A percentile compares a stretch with the other conserved stretches of the same genome.
These are phyloP conservation scores for Tolypocladium endophyticum DNA, from an alignment of 2,329 filamentous ascomycete species.

Conservation along the genomic window DNA sequence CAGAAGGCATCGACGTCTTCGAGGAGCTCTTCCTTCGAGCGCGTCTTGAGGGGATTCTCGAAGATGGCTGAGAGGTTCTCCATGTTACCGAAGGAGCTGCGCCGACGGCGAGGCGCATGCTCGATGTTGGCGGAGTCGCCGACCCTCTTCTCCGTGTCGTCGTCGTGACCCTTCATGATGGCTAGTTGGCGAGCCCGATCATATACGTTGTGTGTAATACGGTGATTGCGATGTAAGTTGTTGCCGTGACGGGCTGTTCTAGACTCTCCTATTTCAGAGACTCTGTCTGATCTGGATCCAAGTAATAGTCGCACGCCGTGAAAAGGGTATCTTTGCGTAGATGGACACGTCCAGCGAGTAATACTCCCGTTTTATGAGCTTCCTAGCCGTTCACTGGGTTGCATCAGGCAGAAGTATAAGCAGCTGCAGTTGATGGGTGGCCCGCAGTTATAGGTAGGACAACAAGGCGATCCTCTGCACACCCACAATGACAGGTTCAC, in stretches of 20 bases:
- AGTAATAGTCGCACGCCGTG: not conserved
- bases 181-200: not conserved
- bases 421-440: not conserved
- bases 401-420: not conserved
- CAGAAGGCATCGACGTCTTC: slow-evolving; percentile 5
- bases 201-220: not conserved
- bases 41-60: slow-evolving; percentile 6
- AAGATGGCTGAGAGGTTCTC: slow-evolving; percentile 5
- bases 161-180: not conserved
- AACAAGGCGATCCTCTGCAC: not conserved
- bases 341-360: not conserved
- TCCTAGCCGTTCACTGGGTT: not conserved
- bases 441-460: not conserved
- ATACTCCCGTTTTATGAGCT: not conserved
- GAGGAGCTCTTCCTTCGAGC: slow-evolving; percentile 5
- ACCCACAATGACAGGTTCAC: not conserved
- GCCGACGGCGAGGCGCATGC: slow-evolving; percentile 1
- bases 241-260: not conserved
- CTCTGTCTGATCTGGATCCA: not conserved
- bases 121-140: slow-evolving; percentile 3
- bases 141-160: not conserved
- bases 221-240: not conserved
- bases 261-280: not conserved
- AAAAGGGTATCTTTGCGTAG: not conserved
- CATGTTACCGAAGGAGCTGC: slow-evolving; percentile 4